Percentiles rank a stretch among this genome's conserved stretches.
Conservation (phyloP, 2,329 filamentous ascomycete genomes). For the Knoxdaviesia proteae region DNA sequence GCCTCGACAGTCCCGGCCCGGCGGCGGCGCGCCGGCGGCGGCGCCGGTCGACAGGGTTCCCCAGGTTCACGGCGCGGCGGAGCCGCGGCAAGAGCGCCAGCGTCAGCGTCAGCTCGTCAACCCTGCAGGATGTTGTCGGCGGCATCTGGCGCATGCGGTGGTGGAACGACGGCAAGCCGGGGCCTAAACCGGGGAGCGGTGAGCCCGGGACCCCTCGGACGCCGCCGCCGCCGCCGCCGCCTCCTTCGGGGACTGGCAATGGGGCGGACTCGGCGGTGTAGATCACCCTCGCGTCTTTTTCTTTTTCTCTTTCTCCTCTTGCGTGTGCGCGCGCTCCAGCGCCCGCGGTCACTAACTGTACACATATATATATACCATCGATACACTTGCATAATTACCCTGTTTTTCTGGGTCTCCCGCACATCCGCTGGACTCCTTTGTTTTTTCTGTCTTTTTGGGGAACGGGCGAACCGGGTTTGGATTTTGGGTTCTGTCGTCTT, state of each 20-base stretch:
- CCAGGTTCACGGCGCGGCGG: constrained; percentile 34
- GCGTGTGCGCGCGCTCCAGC: no score
- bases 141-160: constrained; percentile 34
- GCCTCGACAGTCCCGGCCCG: constrained; percentile 9
- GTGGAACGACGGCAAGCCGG: constrained; percentile 17
- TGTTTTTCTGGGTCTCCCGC: no score
- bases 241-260: neutral
- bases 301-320: neutral
- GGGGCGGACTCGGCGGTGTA: neutral
- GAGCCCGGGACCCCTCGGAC: neutral
- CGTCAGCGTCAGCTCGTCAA: constrained; percentile 12
- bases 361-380: neutral
- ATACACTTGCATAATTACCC: no score
- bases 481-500: no score
- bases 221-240: neutral
- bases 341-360: neutral
- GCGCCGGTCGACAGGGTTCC: constrained; percentile 39
- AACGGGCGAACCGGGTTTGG: no score
- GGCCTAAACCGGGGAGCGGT: neutral
- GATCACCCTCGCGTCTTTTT: neutral
- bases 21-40: constrained; percentile 13
- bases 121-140: constrained; percentile 26
- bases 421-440: neutral
- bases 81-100: constrained; percentile 17
- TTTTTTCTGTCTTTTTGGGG: neutral